Evolutionary conservation across 192 early-diverging fungal genomes (phyloP), one percentile per base, ranked within the genome.

Genomic region (Coemansia sp.): DNA sequence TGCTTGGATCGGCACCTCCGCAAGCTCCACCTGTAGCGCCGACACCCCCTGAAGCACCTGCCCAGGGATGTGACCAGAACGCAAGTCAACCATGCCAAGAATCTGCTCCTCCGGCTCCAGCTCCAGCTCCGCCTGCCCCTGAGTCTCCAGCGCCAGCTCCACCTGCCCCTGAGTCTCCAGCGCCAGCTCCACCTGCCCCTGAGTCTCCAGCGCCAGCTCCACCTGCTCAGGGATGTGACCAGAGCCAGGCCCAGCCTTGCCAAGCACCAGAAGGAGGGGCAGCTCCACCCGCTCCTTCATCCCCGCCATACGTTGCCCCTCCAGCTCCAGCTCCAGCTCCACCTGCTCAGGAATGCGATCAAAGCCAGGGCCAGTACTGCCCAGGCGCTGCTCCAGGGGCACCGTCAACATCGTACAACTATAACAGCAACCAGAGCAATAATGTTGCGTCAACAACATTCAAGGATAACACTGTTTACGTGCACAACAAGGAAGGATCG

Each of bases 401-500:
- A n/a, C 61, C 56, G 15, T 12, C 18, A 6, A 35, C 64, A 18
- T 48, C 64, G 30, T 34, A 64, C 59, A 70, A 23, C 60, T 66
- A 66, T 39, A 59, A 37, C 61, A 64, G 29, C 58, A 40, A 21
- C 45, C 70, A 79, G 64, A 61, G 61, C 61, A 59, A 65, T 6
- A 60, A 46, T 43, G 21, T 57, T 26, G 56, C 43, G 6, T 26
- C 34, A n/a, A 52, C 71, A 21, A 65, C 58, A 35, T 59, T 40
- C 53, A 59, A 56, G 46, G 77, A 80, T 6, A 66, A 26, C 18
- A 71, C 66, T 5, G 21, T 79, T 18, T 80, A 74, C 42, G 40
- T 68, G 15, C 70, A 74, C 62, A 53, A 59, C 43, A 80, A 80
- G 72, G 59, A 60, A 13, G 72, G 43, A 59, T 58, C 59, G 33